Evolutionary conservation across 2,329 filamentous ascomycete genomes (phyloP).

Genomic region (Whalleya microplaca): DNA sequence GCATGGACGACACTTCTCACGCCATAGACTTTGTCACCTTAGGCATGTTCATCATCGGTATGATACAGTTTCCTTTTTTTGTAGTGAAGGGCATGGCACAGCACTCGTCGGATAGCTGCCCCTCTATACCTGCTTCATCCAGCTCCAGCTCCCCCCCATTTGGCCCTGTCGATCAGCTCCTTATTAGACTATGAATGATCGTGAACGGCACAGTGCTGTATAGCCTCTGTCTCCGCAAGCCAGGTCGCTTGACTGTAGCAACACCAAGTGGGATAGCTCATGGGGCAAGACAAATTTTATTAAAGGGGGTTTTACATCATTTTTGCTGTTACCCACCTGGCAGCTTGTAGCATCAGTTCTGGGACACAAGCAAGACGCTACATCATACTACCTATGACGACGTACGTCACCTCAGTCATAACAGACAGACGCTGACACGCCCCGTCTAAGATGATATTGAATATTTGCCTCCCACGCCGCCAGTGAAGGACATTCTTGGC

Average conservation of each 20-base stretch:
- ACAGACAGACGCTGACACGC: constrained; percentile 20
- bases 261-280: background rate
- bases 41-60: constrained; percentile 77
- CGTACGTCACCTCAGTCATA: background rate
- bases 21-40: constrained; percentile 69
- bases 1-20: constrained; percentile 31
- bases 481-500: constrained; percentile 78
- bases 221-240: background rate
- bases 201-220: background rate
- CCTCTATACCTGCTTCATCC: background rate
- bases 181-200: background rate
- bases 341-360: background rate
- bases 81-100: background rate
- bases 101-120: constrained; percentile 7
- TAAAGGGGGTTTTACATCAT: background rate
- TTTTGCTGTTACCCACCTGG: background rate
- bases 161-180: background rate
- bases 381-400: too few species aligned
- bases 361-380: background rate
- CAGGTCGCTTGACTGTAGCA: background rate
- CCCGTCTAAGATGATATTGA: constrained; percentile 80
- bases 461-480: constrained; percentile 70
- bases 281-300: background rate
- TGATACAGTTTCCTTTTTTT: constrained; percentile 30
- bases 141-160: background rate